Base-by-base conservation (phyloP, 2,329 filamentous ascomycete species). In the Alternaria conjuncta region DNA sequence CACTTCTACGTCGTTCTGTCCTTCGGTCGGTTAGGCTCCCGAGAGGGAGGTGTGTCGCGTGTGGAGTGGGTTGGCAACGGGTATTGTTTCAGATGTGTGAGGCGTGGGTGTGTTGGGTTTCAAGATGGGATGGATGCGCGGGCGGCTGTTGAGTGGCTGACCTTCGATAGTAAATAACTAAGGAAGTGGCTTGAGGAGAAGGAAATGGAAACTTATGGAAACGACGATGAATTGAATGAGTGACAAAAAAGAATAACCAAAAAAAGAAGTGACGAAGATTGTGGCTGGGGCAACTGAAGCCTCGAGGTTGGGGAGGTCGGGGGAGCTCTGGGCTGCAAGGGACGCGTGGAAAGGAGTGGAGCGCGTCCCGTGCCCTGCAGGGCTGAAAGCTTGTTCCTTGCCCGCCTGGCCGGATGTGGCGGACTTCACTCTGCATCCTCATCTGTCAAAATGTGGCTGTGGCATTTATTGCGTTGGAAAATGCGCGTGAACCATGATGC, bases 11-110 rank as follows among this genome's bases (percentile, higher is more conserved):
- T 58, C 18, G 55, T 54, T 62, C 41, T 41, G 23, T 60, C 46
- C 26, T 63, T 63, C 70, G 70, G 68, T 54, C 57, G 51, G 51
- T 51, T 43, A 21, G 43, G 11, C 55, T 57, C 50, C 69, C 68
- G 72, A 61, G 61, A 59, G 45, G 41, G 50, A 59, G 32, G 26
- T 47, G 58, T 71, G 70, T 73, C 64, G 70, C 72, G 72, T 67
- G 43, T 49, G 43, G 50, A 45, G 59, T 21, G 9, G 21, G 15
- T 41, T 59, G 47, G 60, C 59, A 54, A 62, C 60, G 60, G 41
- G 41, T 36, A 13, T 50, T 59, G 60, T 62, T 62, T 62, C 60
- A 62, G 41, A n/a, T 36, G 60, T 61, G 60, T 62, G 47, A 46
- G 60, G 60, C 53, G 60, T 58, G 43, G 41, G n/a, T 44, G 30